phyloP scores from a whole-genome alignment of 192 early-diverging fungal species.

The Lobosporangium transversale region DNA sequence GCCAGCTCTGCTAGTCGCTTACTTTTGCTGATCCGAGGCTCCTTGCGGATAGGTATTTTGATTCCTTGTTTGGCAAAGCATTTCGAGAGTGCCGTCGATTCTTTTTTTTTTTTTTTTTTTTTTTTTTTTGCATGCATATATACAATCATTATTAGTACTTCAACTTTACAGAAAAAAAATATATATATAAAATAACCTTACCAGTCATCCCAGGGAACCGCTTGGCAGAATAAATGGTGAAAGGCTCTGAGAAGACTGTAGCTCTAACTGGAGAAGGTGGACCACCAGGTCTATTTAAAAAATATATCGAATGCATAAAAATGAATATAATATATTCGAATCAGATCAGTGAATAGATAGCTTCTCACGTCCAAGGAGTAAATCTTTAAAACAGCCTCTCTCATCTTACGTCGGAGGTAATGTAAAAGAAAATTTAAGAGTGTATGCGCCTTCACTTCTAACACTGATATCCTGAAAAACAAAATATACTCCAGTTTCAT shows the following conservation, averaged over 20 bases:
- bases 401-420: constrained; percentile 65
- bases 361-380: no score
- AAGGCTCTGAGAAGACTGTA: constrained; percentile 69
- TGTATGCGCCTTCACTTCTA: constrained; percentile 77
- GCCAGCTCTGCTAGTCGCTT: constrained; percentile 4
- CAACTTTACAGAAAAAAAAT: no score
- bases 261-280: constrained; percentile 49
- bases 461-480: constrained; percentile 85
- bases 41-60: constrained; percentile 81
- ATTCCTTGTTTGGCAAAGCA: constrained; percentile 80
- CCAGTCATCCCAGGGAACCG: constrained; percentile 83
- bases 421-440: constrained; percentile 75
- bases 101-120: no score
- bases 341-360: no score
- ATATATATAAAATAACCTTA: no score
- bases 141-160: no score
- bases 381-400: no score
- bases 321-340: constrained; percentile 1
- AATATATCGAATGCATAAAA: neutral
- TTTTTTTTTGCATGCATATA: no score
- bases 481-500: constrained; percentile 77
- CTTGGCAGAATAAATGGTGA: constrained; percentile 79
- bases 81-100: constrained; percentile 78
- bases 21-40: constrained; percentile 22
- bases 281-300: constrained; percentile 12